A percentile compares a stretch with the other conserved stretches of the same genome.
phyloP scores from a whole-genome alignment of 1,284 basidiomycete genomes.

The Volvariella volvacea region DNA sequence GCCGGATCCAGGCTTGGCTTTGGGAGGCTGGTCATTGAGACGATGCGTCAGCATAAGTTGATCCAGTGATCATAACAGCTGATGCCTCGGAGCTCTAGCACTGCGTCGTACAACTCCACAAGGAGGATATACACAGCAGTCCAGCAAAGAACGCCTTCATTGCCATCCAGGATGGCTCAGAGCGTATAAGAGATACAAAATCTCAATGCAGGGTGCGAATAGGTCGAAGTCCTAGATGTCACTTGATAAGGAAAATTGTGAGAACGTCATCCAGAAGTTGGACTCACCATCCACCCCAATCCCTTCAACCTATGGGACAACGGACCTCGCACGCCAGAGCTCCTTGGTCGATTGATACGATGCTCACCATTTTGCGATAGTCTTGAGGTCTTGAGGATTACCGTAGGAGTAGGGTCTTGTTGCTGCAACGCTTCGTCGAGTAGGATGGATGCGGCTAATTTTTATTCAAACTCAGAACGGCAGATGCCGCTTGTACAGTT shows the following conservation, averaged over 20 bases:
- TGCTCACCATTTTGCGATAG: slow-evolving; percentile 42
- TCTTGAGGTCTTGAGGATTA: slow-evolving; percentile 26
- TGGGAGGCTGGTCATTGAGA: slow-evolving; percentile 88
- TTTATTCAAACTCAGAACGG: slow-evolving; percentile 6
- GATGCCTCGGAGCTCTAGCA: too few relatives aligned
- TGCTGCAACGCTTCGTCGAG: slow-evolving; percentile 11
- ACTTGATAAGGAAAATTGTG: background rate
- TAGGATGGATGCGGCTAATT: background rate
- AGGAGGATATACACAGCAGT: too few relatives aligned
- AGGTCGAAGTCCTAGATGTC: slow-evolving; percentile 3
- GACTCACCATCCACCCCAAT: slow-evolving; percentile 53
- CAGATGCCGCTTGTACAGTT: too few relatives aligned
- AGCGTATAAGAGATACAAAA: slow-evolving; percentile 6
- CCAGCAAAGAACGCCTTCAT: too few relatives aligned
- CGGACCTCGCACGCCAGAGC: slow-evolving; percentile 28
- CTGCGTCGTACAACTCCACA: too few relatives aligned
- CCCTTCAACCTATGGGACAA: slow-evolving; percentile 14
- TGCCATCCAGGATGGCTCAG: slow-evolving; percentile 7
- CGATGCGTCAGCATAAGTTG: slow-evolving; percentile 48
- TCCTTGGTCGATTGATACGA: slow-evolving; percentile 21
- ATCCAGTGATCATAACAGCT: too few relatives aligned
- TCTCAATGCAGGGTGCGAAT: slow-evolving; percentile 14
- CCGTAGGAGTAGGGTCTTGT: background rate
- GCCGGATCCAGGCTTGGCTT: slow-evolving; percentile 58
- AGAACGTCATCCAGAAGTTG: slow-evolving; percentile 30